A percentile compares a stretch with the other conserved stretches of the same genome.
Conservation (phyloP, 2,329 filamentous ascomycete genomes). For the Chrysoporthe deuterocubensis region DNA sequence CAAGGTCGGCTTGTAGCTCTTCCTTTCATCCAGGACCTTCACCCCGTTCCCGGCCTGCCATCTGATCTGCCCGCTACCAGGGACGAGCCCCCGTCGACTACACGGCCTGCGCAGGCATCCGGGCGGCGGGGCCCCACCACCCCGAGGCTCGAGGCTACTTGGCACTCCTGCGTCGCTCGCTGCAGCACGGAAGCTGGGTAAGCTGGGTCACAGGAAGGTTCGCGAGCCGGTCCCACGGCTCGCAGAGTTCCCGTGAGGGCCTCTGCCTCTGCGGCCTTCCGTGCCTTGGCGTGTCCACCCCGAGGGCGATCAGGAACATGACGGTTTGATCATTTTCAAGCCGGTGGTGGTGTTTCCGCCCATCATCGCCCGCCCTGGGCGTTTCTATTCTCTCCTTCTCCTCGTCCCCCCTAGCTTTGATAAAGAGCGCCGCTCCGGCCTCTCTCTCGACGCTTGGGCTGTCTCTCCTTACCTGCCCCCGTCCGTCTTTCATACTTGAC, state of each 20-base stretch:
- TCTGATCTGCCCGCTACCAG: slow-evolving; percentile 21
- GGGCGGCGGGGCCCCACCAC: background rate
- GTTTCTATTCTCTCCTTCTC: slow-evolving; percentile 32
- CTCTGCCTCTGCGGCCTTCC: slow-evolving; percentile 20
- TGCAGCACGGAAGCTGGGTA: background rate
- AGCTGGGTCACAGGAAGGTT: slow-evolving; percentile 13
- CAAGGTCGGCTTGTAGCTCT: slow-evolving; percentile 1
- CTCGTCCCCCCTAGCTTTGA: slow-evolving; percentile 21
- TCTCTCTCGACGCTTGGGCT: slow-evolving; percentile 45
- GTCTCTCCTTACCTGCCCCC: slow-evolving; percentile 35
- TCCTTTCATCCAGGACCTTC: background rate
- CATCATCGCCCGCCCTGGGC: slow-evolving; percentile 18
- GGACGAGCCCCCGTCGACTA: slow-evolving; percentile 10
- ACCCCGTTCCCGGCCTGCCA: slow-evolving; percentile 15
- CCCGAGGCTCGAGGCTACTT: slow-evolving; percentile 1
- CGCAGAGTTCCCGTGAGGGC: slow-evolving; percentile 23
- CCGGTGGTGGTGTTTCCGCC: slow-evolving; percentile 20
- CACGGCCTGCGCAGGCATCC: background rate
- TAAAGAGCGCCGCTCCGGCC: slow-evolving; percentile 55
- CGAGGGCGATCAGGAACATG: slow-evolving; percentile 22
- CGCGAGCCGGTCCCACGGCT: slow-evolving; percentile 24
- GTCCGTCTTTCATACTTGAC: slow-evolving; percentile 29
- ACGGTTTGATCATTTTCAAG: slow-evolving; percentile 29
- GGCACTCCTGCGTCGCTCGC: slow-evolving; percentile 14
- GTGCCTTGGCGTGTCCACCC: slow-evolving; percentile 23